phyloP scores from a whole-genome alignment of 2,329 filamentous ascomycete species.

The Emergomyces africanus region DNA sequence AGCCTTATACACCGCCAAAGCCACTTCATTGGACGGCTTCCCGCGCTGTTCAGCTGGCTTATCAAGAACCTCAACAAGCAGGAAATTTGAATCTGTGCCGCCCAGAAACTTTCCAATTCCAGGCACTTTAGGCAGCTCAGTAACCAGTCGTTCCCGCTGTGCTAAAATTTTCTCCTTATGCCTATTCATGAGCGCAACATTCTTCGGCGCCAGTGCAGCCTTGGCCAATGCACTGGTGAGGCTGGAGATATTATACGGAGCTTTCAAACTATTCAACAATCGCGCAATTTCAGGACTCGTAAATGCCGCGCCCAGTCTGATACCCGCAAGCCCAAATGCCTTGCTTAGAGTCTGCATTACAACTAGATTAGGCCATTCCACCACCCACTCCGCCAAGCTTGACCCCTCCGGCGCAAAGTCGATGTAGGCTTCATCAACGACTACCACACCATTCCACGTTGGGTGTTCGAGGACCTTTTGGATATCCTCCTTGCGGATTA shows the following conservation, averaged over 20 bases:
- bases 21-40: conserved; percentile 64
- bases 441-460: conserved; percentile 88
- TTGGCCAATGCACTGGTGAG: conserved; percentile 72
- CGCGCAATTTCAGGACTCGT: conserved; percentile 58
- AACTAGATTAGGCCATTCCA: conserved; percentile 86
- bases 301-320: conserved; percentile 80
- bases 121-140: conserved; percentile 57
- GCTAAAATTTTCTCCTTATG: conserved; percentile 57
- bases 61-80: conserved; percentile 80
- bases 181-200: conserved; percentile 57
- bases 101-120: conserved; percentile 74
- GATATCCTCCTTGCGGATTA: conserved; percentile 65
- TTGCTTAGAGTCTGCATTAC: conserved; percentile 99
- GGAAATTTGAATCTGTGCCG: conserved; percentile 71
- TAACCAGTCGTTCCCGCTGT: conserved; percentile 65
- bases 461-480: conserved; percentile 64
- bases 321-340: conserved; percentile 89
- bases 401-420: conserved; percentile 74
- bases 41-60: conserved; percentile 41
- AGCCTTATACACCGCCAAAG: conserved; percentile 67
- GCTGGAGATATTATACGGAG: conserved; percentile 88
- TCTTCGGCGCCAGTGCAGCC: conserved; percentile 54
- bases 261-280: conserved; percentile 84
- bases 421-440: conserved; percentile 92
- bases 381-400: conserved; percentile 81